A percentile compares a stretch with the other conserved stretches of the same genome.
These are phyloP conservation scores for Rhodosporidiobolus odoratus DNA, from an alignment of 768 basidiomycete species.

Conservation along the genomic window DNA sequence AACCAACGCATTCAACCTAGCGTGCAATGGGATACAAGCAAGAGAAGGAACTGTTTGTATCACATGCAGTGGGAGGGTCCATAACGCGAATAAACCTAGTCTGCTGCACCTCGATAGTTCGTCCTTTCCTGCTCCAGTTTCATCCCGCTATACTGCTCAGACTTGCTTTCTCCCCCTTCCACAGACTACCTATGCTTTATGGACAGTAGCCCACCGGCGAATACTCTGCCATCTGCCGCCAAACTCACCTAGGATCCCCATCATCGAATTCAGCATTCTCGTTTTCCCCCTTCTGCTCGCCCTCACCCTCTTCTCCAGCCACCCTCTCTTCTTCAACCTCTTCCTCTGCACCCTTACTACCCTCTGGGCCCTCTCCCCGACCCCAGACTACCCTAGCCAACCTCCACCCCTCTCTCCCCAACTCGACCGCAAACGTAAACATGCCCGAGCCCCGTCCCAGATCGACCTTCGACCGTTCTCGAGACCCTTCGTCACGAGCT, in stretches of 20 bases:
- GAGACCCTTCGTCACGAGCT: conserved; percentile 73
- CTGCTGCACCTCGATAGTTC: conserved; percentile 61
- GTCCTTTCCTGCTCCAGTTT: conserved; percentile 37
- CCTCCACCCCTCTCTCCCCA: conserved; percentile 11
- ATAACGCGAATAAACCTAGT: conserved; percentile 64
- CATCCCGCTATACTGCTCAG: background rate
- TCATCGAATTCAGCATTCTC: conserved; percentile 60
- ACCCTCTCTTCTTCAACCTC: conserved; percentile 55
- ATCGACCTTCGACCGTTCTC: conserved; percentile 43
- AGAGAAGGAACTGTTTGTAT: conserved; percentile 76
- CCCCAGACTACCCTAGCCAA: background rate
- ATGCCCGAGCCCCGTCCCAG: background rate
- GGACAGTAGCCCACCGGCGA: conserved; percentile 54
- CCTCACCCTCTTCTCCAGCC: conserved; percentile 67
- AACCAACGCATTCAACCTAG: too few species aligned
- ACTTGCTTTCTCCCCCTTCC: background rate
- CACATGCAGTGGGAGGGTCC: conserved; percentile 65
- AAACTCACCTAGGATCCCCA: conserved; percentile 44
- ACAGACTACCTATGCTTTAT: conserved; percentile 67
- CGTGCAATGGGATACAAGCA: conserved; percentile 57
- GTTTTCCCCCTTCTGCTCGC: conserved; percentile 72
- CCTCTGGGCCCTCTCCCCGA: background rate
- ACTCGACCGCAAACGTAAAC: background rate
- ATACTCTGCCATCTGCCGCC: conserved; percentile 49
- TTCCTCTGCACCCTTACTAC: conserved; percentile 45